Base-by-base conservation (phyloP, 2,329 filamentous ascomycete genomes). In the Pseudopyrenochaeta lycopersici region DNA sequence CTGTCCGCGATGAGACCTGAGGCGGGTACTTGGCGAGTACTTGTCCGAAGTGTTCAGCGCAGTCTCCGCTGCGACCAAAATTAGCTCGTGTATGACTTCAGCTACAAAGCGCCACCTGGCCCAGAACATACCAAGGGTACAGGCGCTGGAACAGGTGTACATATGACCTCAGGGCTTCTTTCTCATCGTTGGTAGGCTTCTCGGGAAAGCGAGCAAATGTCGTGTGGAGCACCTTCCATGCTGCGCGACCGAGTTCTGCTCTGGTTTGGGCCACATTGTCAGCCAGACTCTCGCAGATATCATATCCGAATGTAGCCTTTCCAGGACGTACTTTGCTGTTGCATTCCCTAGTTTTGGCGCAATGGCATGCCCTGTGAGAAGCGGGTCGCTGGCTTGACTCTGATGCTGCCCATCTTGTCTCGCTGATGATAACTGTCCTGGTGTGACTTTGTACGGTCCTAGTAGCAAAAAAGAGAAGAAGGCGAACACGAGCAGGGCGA, bases 301-400 rank as follows among this genome's bases (percentile, higher is more conserved):
- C 23, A 27, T 9, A 9, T n/a, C 23, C 23, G 23, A 5, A 27
- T 9, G 4, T 27, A 27, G 23, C 4, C 23, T 4, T 27, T 30
- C 43, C 38, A 33, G 15, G 30, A 71, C 74, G 32, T 74, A 76
- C 74, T 94, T 95, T 48, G 86, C 80, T 6, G 91, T 95, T 55
- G 89, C 90, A 76, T 95, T 95, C 70, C 90, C 91, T 47, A 95
- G 80, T 77, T 91, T 92, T 1, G 90, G 88, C 45, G 90, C 90
- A 67, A 92, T 94, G 3, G 87, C 88, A 49, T 86, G 86, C 50
- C 90, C 90, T 15, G 82, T 81, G 18, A 92, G 79, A 32, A 71
- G 61, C 10, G 69, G 57, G 32, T 61, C 62, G 52, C 71, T 69
- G 18, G 56, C 52, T 57, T 56, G 52, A 44, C 56, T 50, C 41